phyloP scores from a whole-genome alignment of 2,329 filamentous ascomycete species.

The Cephalotrichum gorgonifer region DNA sequence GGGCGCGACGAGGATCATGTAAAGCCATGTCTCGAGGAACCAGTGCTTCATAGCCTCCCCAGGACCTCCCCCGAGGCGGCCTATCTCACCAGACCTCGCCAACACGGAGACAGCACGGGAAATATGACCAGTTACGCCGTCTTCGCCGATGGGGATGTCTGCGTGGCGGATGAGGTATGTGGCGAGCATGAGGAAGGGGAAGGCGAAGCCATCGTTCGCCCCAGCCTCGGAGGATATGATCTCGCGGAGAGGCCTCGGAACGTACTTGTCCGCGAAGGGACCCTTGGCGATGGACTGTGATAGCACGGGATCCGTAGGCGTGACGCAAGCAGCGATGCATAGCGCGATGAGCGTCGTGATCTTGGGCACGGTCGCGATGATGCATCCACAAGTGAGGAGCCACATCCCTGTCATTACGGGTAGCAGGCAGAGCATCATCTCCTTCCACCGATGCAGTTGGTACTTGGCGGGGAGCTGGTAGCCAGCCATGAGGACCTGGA shows the following conservation, averaged over 20 bases:
- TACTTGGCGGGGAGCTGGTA: constrained; percentile 52
- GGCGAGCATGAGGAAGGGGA: constrained; percentile 49
- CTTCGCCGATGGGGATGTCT: constrained; percentile 15
- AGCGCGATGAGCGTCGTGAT: constrained; percentile 41
- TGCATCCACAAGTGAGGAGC: constrained; percentile 45
- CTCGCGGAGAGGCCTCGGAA: constrained; percentile 44
- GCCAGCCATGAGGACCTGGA: constrained; percentile 53
- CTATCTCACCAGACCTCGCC: constrained; percentile 21
- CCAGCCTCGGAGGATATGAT: constrained; percentile 53
- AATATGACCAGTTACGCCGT: constrained; percentile 13
- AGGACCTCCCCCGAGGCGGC: constrained; percentile 39
- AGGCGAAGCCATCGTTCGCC: constrained; percentile 52
- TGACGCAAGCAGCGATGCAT: constrained; percentile 50
- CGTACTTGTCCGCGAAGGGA: constrained; percentile 51
- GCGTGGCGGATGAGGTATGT: constrained; percentile 46
- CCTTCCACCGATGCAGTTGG: constrained; percentile 34
- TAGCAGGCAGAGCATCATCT: constrained; percentile 43
- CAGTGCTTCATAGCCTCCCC: constrained; percentile 43
- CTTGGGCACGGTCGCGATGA: constrained; percentile 43
- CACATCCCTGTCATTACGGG: constrained; percentile 55
- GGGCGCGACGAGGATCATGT: constrained; percentile 43
- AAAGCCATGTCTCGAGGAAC: constrained; percentile 50
- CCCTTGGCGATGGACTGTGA: constrained; percentile 53
- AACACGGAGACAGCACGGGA: neutral
- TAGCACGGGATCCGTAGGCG: constrained; percentile 51